Percentiles rank a stretch among this genome's conserved stretches.
phyloP scores from a whole-genome alignment of 192 early-diverging fungal genomes.

The Coemansia sp. region DNA sequence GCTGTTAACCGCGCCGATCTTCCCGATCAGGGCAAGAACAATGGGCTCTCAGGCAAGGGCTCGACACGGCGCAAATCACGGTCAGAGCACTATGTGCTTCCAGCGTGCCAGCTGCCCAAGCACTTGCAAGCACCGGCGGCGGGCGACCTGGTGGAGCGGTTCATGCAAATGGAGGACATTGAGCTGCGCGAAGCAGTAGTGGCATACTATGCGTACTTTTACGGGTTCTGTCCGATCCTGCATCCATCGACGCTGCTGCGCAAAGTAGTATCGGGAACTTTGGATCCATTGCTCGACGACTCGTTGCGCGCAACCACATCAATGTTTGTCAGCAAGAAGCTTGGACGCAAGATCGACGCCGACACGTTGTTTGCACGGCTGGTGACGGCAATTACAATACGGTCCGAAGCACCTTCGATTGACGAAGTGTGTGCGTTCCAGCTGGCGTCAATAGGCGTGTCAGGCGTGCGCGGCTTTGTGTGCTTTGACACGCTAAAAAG shows the following conservation, averaged over 20 bases:
- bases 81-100: conserved; percentile 9
- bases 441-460: conserved; percentile 17
- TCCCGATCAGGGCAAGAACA: too few species aligned
- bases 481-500: conserved; percentile 26
- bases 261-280: conserved; percentile 15
- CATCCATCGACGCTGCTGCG: conserved; percentile 41
- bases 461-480: conserved; percentile 9
- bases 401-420: conserved; percentile 13
- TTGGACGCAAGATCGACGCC: conserved; percentile 6
- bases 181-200: conserved; percentile 29
- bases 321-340: conserved; percentile 13
- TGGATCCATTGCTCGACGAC: conserved; percentile 26
- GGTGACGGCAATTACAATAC: conserved; percentile 13
- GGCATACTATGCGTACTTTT: conserved; percentile 35
- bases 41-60: background rate
- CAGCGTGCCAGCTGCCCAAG: conserved; percentile 11
- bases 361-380: conserved; percentile 17
- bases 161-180: background rate
- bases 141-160: conserved; percentile 17
- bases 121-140: conserved; percentile 1
- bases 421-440: conserved; percentile 34
- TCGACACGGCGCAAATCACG: background rate
- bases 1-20: too few species aligned
- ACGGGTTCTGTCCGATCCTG: conserved; percentile 32
- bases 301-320: conserved; percentile 27